Conservation (phyloP, 768 basidiomycete genomes). For the Vararia minispora region DNA sequence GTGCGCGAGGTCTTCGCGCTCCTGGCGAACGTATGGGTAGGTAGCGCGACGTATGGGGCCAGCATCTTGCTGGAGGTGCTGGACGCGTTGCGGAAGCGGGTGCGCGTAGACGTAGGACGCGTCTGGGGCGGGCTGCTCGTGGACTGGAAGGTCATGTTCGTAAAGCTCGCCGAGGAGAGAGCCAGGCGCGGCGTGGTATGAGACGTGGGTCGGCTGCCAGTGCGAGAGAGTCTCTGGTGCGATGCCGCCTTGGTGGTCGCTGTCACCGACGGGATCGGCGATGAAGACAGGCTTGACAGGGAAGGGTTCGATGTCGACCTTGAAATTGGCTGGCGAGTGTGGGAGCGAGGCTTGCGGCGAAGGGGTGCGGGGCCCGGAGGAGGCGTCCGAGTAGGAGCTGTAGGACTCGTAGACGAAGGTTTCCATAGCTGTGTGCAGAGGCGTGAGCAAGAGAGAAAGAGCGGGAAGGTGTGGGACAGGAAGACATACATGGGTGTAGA, state of each 20-base stretch:
- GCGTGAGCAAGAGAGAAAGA: constrained; percentile 4
- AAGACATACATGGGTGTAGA: constrained; percentile 7
- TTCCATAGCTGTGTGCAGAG: too few relatives aligned
- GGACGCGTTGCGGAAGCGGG: constrained; percentile 15
- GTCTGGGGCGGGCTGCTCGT: too few relatives aligned
- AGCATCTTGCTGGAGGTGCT: constrained; percentile 31
- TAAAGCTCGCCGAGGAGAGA: constrained; percentile 67
- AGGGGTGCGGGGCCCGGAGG: constrained; percentile 63
- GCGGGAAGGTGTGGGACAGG: constrained; percentile 5
- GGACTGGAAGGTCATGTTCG: constrained; percentile 39
- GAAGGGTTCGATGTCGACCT: constrained; percentile 35
- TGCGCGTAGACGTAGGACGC: constrained; percentile 16
- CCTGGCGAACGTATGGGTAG: constrained; percentile 68
- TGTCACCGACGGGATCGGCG: constrained; percentile 31
- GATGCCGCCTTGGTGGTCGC: constrained; percentile 29
- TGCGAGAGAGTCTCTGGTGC: constrained; percentile 27
- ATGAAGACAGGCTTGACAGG: constrained; percentile 43
- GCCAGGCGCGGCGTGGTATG: constrained; percentile 29
- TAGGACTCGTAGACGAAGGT: constrained; percentile 44
- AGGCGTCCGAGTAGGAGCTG: constrained; percentile 56
- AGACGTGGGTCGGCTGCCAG: constrained; percentile 25
- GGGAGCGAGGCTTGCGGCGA: constrained; percentile 38
- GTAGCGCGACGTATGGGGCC: constrained; percentile 51
- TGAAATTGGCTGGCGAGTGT: constrained; percentile 26
- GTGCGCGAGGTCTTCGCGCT: constrained; percentile 35